A percentile compares a stretch with the other conserved stretches of the same genome.
These are phyloP conservation scores for Penicillium hordei DNA, from an alignment of 2,329 filamentous ascomycete species.

Conservation along the genomic window DNA sequence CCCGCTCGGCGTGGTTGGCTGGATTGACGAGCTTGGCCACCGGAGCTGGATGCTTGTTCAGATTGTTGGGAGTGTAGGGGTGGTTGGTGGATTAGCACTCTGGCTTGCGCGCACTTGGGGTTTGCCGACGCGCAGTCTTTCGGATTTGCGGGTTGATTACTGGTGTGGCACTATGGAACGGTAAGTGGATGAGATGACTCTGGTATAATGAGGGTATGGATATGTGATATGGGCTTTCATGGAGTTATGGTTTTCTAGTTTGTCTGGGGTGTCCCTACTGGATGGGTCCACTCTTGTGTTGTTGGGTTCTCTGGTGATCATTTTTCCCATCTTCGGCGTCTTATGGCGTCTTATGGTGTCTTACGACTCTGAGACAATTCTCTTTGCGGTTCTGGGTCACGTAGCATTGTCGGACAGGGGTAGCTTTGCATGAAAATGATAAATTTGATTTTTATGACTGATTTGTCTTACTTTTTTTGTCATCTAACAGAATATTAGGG, in stretches of 20 bases:
- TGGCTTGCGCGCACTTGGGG: constrained; percentile 55
- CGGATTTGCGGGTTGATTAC: constrained; percentile 34
- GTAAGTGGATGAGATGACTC: not conserved
- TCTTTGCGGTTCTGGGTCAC: not conserved
- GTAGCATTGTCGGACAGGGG: not conserved
- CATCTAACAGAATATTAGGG: too few relatives aligned
- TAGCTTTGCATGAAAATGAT: not conserved
- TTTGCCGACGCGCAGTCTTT: constrained; percentile 32
- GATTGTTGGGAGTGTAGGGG: constrained; percentile 69
- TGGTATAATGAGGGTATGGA: constrained; percentile 2
- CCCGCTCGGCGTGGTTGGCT: constrained; percentile 73
- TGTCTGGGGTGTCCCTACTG: not conserved
- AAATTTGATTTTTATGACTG: not conserved
- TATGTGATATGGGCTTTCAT: not conserved
- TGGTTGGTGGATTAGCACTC: constrained; percentile 70
- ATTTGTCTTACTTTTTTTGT: not conserved
- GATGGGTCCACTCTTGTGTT: not conserved
- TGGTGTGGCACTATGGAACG: constrained; percentile 20
- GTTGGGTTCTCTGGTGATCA: not conserved
- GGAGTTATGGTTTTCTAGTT: not conserved
- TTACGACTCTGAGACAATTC: not conserved
- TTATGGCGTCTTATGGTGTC: not conserved
- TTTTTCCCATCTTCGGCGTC: not conserved
- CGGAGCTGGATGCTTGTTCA: constrained; percentile 69
- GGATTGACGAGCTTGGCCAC: constrained; percentile 65